These are phyloP conservation scores for Xerocomellus chrysenteron DNA, from an alignment of 768 basidiomycete genomes.

Conservation along the genomic window DNA sequence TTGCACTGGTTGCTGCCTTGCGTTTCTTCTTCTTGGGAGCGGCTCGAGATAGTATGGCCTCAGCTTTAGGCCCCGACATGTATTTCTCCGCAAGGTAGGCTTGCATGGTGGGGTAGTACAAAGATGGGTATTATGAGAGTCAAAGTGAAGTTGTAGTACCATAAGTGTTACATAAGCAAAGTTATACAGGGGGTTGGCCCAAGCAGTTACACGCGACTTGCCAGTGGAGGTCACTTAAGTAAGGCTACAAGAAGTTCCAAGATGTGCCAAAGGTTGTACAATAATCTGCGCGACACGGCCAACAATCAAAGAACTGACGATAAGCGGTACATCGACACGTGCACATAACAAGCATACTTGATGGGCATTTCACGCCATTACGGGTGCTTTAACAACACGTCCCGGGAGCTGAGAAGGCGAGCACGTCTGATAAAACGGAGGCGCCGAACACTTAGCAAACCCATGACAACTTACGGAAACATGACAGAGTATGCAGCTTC, in stretches of 20 bases:
- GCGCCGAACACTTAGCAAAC: neutral
- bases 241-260: neutral
- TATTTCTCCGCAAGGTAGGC: constrained; percentile 89
- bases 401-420: constrained; percentile 1
- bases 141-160: too few relatives aligned
- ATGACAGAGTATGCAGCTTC: constrained; percentile 26
- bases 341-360: neutral
- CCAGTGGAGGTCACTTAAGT: too few relatives aligned
- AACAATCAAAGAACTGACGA: neutral
- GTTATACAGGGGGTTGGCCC: too few relatives aligned
- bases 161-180: too few relatives aligned
- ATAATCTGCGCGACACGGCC: neutral
- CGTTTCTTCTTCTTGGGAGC: constrained; percentile 65
- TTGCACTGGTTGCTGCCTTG: constrained; percentile 40
- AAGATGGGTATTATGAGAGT: too few relatives aligned
- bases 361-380: neutral
- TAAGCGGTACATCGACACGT: neutral
- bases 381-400: neutral
- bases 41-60: constrained; percentile 80
- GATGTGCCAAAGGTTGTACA: neutral
- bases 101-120: constrained; percentile 45
- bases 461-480: constrained; percentile 23
- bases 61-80: constrained; percentile 96
- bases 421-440: constrained; percentile 5
- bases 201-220: neutral